Evolutionary conservation across 2,329 filamentous ascomycete genomes (phyloP).

Genomic region (Xylariaceae sp.): DNA sequence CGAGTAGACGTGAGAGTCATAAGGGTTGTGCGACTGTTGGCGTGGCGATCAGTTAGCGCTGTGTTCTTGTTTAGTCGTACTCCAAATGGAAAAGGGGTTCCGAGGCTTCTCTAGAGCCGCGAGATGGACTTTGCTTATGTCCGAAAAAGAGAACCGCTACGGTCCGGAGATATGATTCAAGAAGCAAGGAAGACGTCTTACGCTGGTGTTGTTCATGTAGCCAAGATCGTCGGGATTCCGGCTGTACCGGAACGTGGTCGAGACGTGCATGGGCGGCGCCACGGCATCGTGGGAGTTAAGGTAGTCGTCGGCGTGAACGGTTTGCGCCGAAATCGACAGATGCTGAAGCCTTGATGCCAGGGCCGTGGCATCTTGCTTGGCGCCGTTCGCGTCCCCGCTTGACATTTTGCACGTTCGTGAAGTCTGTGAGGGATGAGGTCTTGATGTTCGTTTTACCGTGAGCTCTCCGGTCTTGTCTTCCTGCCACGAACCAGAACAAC

Average conservation of each 20-base stretch:
- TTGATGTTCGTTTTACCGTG: not conserved
- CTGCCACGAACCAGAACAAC: too few relatives aligned
- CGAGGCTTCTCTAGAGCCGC: not conserved
- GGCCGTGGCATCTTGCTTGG: conserved; percentile 21
- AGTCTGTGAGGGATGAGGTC: not conserved
- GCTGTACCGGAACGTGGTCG: conserved; percentile 83
- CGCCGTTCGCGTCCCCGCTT: conserved; percentile 14
- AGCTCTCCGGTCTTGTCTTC: too few relatives aligned
- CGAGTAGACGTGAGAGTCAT: conserved; percentile 75
- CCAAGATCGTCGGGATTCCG: conserved; percentile 61
- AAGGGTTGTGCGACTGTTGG: conserved; percentile 43
- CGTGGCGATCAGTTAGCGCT: conserved; percentile 8
- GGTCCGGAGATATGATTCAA: not conserved
- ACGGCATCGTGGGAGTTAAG: conserved; percentile 72
- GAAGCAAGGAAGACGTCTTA: conserved; percentile 35
- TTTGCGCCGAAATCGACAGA: conserved; percentile 60
- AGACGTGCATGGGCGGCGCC: conserved; percentile 82
- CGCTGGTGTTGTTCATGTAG: conserved; percentile 49
- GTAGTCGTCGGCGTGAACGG: conserved; percentile 77
- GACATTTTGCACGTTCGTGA: conserved; percentile 20
- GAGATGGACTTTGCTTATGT: not conserved
- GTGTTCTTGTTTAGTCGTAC: not conserved
- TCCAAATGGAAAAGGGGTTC: not conserved
- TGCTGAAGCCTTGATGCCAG: conserved; percentile 32
- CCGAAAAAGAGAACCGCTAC: not conserved